A percentile compares a stretch with the other conserved stretches of the same genome.
These are phyloP conservation scores for Fimicolochytrium jonesii DNA, from an alignment of 192 early-diverging fungal genomes.

Conservation along the genomic window DNA sequence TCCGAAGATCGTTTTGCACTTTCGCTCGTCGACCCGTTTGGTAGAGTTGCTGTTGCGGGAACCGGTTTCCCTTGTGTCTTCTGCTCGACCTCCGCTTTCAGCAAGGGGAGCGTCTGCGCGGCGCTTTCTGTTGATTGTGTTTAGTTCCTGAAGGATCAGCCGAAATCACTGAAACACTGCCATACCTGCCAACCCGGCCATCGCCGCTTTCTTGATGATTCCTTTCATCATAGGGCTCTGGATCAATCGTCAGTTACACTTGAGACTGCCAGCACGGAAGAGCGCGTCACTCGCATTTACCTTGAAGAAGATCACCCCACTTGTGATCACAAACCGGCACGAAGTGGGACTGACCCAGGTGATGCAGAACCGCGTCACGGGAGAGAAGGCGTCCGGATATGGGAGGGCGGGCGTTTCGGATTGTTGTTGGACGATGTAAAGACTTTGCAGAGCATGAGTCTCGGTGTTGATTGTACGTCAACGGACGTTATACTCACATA, in stretches of 20 bases:
- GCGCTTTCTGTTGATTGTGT: constrained; percentile 51
- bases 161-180: neutral
- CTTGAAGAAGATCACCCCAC: constrained; percentile 63
- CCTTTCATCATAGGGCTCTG: constrained; percentile 65
- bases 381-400: constrained; percentile 66
- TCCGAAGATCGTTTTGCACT: neutral
- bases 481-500: constrained; percentile 43
- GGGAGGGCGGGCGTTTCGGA: constrained; percentile 57
- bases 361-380: constrained; percentile 62
- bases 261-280: too few relatives aligned
- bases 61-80: neutral
- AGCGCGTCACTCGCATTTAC: too few relatives aligned
- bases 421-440: constrained; percentile 43
- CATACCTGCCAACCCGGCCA: constrained; percentile 46
- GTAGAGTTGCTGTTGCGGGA: too few relatives aligned
- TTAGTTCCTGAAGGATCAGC: too few relatives aligned
- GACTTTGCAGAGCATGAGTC: neutral
- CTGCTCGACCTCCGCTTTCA: constrained; percentile 40
- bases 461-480: neutral
- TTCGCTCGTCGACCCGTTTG: neutral
- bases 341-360: constrained; percentile 47
- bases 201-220: constrained; percentile 55
- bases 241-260: neutral
- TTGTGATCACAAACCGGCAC: constrained; percentile 51
- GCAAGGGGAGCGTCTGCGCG: constrained; percentile 36